Evolutionary conservation across 345 rosid species (phyloP), one percentile per base, ranked within the genome.

Genomic region (Hibiscus trionum): DNA sequence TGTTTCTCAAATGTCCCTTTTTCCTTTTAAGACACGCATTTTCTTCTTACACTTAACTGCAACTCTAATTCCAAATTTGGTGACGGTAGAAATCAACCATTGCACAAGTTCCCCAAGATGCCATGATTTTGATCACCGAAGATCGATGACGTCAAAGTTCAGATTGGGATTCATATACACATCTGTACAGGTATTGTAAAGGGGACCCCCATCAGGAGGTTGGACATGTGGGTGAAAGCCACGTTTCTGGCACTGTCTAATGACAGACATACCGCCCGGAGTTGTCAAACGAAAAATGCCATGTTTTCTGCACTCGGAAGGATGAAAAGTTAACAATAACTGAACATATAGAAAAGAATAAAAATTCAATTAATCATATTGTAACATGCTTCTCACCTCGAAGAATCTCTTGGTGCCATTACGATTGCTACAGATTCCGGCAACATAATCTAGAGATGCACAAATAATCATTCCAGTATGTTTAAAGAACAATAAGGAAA

Each of bases 351-450:
- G 50, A 15, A 57, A 42, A 49, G 57, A 5, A 47, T 17, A 14
- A 61, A 60, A 24, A 44, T 61, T 19, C 19, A 5, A 6, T 70
- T 49, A 44, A 26, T 58, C 7, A 26, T 31, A 57, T 5, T 3
- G 50, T 9, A 44, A 44, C 47, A 42, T 42, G 58, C 50, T 39
- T 65, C 82, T 69, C 71, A 90, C 97, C 91, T 92, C 39, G 91
- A 76, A 52, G 86, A 44, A 81, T 90, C 99, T 78, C 73, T 85
- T 59, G 98, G 98, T 11, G 99, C 97, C 99, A 92, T 92, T 59
- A 90, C 99, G n/a, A 92, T 89, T n/a, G 99, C 99, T 66, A 92
- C 96, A 44, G 98, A 67, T 89, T 92, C 96, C 0, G 99, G 99
- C 82, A 92, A 75, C 99, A 95, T 95, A 61, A 92, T 92, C 98